Evolutionary conservation across 768 basidiomycete species (phyloP).

Genomic region (Calocybe indica): DNA sequence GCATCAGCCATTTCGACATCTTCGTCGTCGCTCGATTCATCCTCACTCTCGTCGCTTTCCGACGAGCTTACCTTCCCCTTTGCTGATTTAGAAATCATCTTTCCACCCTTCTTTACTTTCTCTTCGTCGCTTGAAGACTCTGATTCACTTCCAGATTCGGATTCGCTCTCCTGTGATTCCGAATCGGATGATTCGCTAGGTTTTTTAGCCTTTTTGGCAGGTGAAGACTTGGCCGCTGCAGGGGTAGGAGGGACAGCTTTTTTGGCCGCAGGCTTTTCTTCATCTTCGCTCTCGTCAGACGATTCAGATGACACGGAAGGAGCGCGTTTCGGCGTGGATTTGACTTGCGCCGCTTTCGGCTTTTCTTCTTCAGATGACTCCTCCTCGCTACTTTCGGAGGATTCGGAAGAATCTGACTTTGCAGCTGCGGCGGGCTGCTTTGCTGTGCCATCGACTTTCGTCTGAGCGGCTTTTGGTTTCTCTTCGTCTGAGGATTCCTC

Average conservation of each 20-base stretch:
- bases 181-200: constrained; percentile 2
- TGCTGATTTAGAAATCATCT: constrained; percentile 14
- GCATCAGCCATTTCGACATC: constrained; percentile 59
- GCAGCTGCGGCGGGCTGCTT: constrained; percentile 4
- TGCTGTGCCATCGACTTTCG: constrained; percentile 19
- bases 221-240: constrained; percentile 1
- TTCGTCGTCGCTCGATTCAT: constrained; percentile 28
- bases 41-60: constrained; percentile 20
- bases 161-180: neutral
- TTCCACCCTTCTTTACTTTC: constrained; percentile 16
- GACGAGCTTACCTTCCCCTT: constrained; percentile 13
- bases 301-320: constrained; percentile 28
- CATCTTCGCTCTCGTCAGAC: constrained; percentile 26
- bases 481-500: constrained; percentile 47
- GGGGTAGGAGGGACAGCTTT: constrained; percentile 10
- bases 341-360: constrained; percentile 48
- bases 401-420: constrained; percentile 32
- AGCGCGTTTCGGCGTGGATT: constrained; percentile 29
- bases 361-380: constrained; percentile 48
- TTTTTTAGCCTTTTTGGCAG: constrained; percentile 14
- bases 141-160: constrained; percentile 11
- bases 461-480: constrained; percentile 49
- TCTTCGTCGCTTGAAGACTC: constrained; percentile 14
- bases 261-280: constrained; percentile 23
- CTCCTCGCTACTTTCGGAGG: constrained; percentile 34